Conservation (phyloP, 176 grass and related monocot species). For the Luzula sylvatica region DNA sequence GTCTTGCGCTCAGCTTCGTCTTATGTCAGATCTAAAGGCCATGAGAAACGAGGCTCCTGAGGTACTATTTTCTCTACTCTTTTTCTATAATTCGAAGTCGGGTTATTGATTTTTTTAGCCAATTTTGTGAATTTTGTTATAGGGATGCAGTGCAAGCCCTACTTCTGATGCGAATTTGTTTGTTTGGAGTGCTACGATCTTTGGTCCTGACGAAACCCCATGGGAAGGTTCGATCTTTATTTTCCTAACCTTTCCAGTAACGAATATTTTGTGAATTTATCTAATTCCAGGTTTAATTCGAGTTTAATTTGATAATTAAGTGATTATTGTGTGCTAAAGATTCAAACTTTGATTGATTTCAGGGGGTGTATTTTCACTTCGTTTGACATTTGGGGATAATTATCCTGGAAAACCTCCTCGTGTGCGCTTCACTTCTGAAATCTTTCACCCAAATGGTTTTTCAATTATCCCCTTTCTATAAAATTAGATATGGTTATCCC, state of each 20-base stretch:
- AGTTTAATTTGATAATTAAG: background rate
- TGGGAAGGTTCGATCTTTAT: constrained; percentile 23
- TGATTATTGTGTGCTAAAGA: background rate
- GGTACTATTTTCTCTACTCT: background rate
- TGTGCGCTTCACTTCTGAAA: constrained; percentile 22
- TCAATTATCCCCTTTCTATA: background rate
- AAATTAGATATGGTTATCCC: background rate
- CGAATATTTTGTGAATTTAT: background rate
- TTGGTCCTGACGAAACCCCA: constrained; percentile 25
- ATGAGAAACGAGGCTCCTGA: background rate
- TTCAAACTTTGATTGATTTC: background rate
- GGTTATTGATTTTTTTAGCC: background rate
- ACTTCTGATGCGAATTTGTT: constrained; percentile 31
- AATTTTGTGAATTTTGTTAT: background rate
- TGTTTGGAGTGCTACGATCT: constrained; percentile 31
- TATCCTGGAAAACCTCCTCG: constrained; percentile 24
- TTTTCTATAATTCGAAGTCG: too few relatives aligned
- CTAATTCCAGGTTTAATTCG: background rate
- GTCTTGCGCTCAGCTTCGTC: background rate
- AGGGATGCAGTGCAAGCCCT: constrained; percentile 28
- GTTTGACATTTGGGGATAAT: constrained; percentile 19
- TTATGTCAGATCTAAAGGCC: background rate
- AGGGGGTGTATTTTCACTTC: constrained; percentile 25
- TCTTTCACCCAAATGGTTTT: constrained; percentile 28
- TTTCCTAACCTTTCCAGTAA: too few relatives aligned